Base-by-base conservation (phyloP, 257 asterid genomes). In the Nicotiana noctiflora region DNA sequence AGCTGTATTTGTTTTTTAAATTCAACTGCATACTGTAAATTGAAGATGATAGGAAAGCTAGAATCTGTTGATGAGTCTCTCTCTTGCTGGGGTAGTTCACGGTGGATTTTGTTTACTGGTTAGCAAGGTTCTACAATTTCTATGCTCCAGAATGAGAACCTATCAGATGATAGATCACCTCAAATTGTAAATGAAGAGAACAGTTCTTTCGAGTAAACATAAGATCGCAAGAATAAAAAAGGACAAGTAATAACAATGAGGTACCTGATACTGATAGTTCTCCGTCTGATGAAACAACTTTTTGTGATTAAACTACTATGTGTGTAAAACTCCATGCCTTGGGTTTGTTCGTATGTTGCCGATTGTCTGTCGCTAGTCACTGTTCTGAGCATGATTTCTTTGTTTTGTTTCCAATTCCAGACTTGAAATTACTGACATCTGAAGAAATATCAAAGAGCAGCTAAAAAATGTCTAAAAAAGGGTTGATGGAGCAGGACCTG, bases 401-500 rank as follows among this genome's bases (percentile, higher is more conserved):
- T 61, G 31, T 40, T 29, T 79, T 31, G 4, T 60, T 25, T 40
- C 53, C 19, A 60, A n/a, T 79, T 37, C 13, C 82, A 62, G 82
- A 6, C 46, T 63, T 79, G 51, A 79, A 63, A 2, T 63, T 64
- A 18, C 15, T 3, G 62, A 21, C 32, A 7, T 3, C 77, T 17
- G 55, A 8, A 77, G 37, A 27, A 46, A 14, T 46, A 72, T 46
- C 77, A n/a, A 76, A 46, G 70, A 61, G 32, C 83, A 64, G 87
- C 59, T 76, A 59, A 81, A 95, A 86, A 65, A 95, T 95, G 98
- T 87, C 97, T 82, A 88, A 86, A 77, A 95, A 92, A 83, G 99
- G 99, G 2, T 86, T 95, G 86, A 95, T 93, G 98, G 97, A 95
- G 90, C 98, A 95, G 89, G 98, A 95, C 79, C 77, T 95, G 44